Evolutionary conservation across 192 early-diverging fungal species (phyloP).

Genomic region (Backusella tarrabulga): DNA sequence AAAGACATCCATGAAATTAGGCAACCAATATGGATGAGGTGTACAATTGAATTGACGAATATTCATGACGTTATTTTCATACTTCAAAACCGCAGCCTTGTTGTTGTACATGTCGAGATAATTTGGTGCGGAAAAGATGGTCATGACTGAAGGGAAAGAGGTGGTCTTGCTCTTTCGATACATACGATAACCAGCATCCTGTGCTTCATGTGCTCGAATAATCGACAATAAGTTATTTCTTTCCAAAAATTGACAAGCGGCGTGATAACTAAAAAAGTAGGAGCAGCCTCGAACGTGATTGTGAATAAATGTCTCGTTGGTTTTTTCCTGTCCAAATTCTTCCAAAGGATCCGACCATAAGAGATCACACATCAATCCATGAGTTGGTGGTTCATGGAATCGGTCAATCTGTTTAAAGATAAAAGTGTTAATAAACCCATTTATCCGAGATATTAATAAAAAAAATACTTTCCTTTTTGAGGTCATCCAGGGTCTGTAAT

Average conservation of each 20-base stretch:
- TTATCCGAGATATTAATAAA: background rate
- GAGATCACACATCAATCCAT: conserved; percentile 94
- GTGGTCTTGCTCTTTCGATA: conserved; percentile 95
- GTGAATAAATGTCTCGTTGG: conserved; percentile 85
- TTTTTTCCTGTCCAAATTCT: conserved; percentile 95
- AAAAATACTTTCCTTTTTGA: conserved; percentile 44
- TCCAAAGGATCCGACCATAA: conserved; percentile 95
- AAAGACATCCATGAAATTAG: conserved; percentile 99
- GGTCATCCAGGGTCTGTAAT: conserved; percentile 85
- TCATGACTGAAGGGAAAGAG: conserved; percentile 97
- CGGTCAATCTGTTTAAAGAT: conserved; percentile 69
- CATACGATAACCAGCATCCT: conserved; percentile 96
- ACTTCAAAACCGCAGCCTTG: conserved; percentile 99
- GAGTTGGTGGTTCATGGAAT: conserved; percentile 90
- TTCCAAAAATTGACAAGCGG: conserved; percentile 93
- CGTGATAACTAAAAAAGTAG: conserved; percentile 91
- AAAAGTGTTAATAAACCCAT: conserved; percentile 11
- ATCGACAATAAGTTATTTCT: conserved; percentile 91
- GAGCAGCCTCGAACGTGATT: conserved; percentile 95
- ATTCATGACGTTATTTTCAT: conserved; percentile 99
- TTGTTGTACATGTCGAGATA: conserved; percentile 99
- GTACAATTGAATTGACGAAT: conserved; percentile 92
- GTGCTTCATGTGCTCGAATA: conserved; percentile 97
- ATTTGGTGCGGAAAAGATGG: conserved; percentile 97
- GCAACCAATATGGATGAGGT: conserved; percentile 98